Evolutionary conservation across 2,329 filamentous ascomycete species (phyloP).

Genomic region (Corynespora cassiicola): DNA sequence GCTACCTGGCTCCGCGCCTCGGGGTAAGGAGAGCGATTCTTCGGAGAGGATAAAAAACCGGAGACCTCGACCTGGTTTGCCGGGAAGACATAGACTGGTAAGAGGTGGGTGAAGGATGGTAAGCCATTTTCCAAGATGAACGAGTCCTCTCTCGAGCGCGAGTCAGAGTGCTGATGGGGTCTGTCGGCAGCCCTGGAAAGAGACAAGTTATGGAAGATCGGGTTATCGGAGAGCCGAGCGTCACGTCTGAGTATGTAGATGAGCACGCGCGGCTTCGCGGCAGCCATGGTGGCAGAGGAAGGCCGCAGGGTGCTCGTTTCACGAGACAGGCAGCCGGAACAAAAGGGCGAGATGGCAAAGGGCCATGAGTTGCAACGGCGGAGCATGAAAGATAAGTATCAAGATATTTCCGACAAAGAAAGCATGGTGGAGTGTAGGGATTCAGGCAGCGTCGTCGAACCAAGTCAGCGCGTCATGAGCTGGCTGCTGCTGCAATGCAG

Average conservation of each 20-base stretch:
- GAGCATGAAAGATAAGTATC: slow-evolving; percentile 33
- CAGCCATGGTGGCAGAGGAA: slow-evolving; percentile 25
- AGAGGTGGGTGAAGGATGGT: slow-evolving; percentile 59
- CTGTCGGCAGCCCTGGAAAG: slow-evolving; percentile 21
- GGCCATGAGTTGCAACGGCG: slow-evolving; percentile 41
- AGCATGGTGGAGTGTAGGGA: slow-evolving; percentile 30
- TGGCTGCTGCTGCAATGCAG: slow-evolving; percentile 1
- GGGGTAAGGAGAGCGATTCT: slow-evolving; percentile 65
- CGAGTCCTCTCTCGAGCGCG: slow-evolving; percentile 47
- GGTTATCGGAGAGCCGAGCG: slow-evolving; percentile 76
- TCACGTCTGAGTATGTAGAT: slow-evolving; percentile 77
- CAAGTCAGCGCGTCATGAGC: too few relatives aligned
- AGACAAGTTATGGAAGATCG: slow-evolving; percentile 67
- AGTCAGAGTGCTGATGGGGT: slow-evolving; percentile 13
- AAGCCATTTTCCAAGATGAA: slow-evolving; percentile 27
- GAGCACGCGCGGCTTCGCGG: slow-evolving; percentile 55
- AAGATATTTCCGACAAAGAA: slow-evolving; percentile 4
- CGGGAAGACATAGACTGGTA: slow-evolving; percentile 72
- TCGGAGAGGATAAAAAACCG: slow-evolving; percentile 66
- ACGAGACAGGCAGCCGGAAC: slow-evolving; percentile 28
- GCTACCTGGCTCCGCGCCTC: slow-evolving; percentile 71
- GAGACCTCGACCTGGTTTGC: slow-evolving; percentile 76
- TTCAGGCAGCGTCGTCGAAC: too few relatives aligned
- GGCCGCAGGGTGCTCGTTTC: slow-evolving; percentile 16
- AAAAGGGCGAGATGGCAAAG: slow-evolving; percentile 31